These are phyloP conservation scores for Aspergillus brunneoviolaceus DNA, from an alignment of 2,329 filamentous ascomycete species.

Conservation along the genomic window DNA sequence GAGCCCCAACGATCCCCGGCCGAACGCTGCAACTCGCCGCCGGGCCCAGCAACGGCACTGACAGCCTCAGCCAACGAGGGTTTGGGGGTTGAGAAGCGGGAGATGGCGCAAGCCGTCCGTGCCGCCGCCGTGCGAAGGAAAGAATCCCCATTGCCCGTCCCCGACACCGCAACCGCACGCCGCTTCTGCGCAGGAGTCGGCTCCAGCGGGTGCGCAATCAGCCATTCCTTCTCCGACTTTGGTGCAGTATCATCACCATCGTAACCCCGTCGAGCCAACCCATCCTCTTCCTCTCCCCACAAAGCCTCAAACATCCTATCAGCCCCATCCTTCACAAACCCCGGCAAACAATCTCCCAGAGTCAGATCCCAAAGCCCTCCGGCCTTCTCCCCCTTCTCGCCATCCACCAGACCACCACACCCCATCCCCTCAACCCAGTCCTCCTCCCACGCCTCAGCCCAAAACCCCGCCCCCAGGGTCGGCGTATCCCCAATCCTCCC, in stretches of 20 bases:
- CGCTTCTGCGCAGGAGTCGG: background rate
- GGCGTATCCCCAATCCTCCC: constrained; percentile 86
- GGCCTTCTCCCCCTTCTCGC: background rate
- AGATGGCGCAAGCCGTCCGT: constrained; percentile 71
- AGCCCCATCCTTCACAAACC: background rate
- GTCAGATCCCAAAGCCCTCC: constrained; percentile 11
- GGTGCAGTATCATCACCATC: no score
- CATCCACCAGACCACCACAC: background rate
- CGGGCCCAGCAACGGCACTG: constrained; percentile 64
- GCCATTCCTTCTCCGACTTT: background rate
- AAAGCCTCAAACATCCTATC: background rate
- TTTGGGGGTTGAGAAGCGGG: constrained; percentile 56
- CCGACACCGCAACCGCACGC: constrained; percentile 62
- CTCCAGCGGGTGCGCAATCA: background rate
- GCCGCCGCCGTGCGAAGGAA: constrained; percentile 73
- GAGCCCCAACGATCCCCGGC: constrained; percentile 71
- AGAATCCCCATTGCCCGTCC: constrained; percentile 85
- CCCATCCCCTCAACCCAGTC: background rate
- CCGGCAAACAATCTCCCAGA: constrained; percentile 5
- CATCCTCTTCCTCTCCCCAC: background rate
- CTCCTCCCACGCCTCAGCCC: constrained; percentile 77
- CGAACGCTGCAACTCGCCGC: constrained; percentile 71
- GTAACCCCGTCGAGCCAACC: background rate
- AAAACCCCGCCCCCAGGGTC: constrained; percentile 79
- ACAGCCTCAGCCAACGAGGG: constrained; percentile 59